Percentiles rank a stretch among this genome's conserved stretches.
Conservation (phyloP, 202 grass and related monocot genomes). For the Setaria viridis region DNA sequence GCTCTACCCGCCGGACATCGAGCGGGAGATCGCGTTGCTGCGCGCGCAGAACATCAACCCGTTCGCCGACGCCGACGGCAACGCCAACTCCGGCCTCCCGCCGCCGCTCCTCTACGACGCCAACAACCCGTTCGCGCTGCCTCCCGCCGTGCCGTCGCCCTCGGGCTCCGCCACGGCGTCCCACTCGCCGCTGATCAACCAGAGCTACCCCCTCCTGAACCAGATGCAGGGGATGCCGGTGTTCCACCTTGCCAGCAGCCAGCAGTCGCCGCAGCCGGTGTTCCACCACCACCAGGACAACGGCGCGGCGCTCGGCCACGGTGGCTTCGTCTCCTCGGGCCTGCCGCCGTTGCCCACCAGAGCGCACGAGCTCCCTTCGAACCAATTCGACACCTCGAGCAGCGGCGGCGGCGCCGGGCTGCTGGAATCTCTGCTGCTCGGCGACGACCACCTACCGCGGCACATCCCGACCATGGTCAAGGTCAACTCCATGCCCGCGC, state of each 20-base stretch:
- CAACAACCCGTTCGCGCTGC: slow-evolving; percentile 49
- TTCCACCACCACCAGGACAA: slow-evolving; percentile 21
- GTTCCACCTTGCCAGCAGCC: slow-evolving; percentile 20
- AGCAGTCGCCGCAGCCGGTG: neutral
- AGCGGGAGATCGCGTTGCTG: slow-evolving; percentile 47
- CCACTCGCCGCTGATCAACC: slow-evolving; percentile 44
- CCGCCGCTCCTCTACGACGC: slow-evolving; percentile 38
- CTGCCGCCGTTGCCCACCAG: slow-evolving; percentile 44
- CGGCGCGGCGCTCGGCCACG: too few relatives aligned
- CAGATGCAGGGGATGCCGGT: slow-evolving; percentile 48
- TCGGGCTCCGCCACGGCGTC: neutral
- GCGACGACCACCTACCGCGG: slow-evolving; percentile 15
- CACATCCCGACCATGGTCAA: slow-evolving; percentile 25
- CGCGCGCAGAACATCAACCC: slow-evolving; percentile 49
- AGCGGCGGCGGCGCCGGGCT: neutral
- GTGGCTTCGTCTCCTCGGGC: neutral
- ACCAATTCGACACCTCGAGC: slow-evolving; percentile 42
- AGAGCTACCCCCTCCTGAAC: slow-evolving; percentile 52
- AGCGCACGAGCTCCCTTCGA: slow-evolving; percentile 51
- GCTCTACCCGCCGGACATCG: slow-evolving; percentile 70
- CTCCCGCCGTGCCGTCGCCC: slow-evolving; percentile 5
- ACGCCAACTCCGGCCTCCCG: neutral
- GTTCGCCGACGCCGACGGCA: slow-evolving; percentile 15
- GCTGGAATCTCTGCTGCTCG: slow-evolving; percentile 45
- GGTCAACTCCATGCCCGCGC: slow-evolving; percentile 53